A percentile compares a stretch with the other conserved stretches of the same genome.
Conservation (phyloP, 2,329 filamentous ascomycete species). For the Fusarium papillatum region DNA sequence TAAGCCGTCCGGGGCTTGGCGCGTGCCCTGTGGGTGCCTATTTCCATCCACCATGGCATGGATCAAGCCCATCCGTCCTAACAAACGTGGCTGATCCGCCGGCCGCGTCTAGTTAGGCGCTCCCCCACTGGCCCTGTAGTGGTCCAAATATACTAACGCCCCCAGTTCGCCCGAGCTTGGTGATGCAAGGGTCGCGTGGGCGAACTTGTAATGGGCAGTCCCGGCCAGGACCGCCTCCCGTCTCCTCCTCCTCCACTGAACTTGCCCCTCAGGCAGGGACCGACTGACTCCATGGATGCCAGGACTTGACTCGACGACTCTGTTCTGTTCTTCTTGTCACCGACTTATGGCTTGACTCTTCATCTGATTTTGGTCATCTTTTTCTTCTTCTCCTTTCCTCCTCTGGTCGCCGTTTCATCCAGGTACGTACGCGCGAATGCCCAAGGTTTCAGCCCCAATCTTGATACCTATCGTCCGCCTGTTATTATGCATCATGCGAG, state of each 20-base stretch:
- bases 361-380: constrained; percentile 9
- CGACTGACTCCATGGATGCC: constrained; percentile 19
- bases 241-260: constrained; percentile 24
- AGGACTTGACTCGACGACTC: constrained; percentile 18
- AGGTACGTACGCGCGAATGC: constrained; percentile 11
- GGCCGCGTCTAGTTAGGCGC: background rate
- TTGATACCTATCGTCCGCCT: constrained; percentile 16
- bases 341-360: background rate
- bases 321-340: background rate
- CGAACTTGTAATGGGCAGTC: constrained; percentile 11
- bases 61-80: background rate
- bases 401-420: background rate
- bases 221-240: background rate
- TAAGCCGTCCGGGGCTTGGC: constrained; percentile 27
- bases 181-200: constrained; percentile 40
- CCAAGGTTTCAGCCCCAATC: constrained; percentile 15
- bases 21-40: constrained; percentile 3
- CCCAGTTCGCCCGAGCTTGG: constrained; percentile 1
- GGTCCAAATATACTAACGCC: background rate
- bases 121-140: constrained; percentile 1
- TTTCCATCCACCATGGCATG: background rate
- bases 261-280: constrained; percentile 28
- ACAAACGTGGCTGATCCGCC: background rate
- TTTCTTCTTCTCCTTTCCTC: background rate
- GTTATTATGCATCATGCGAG: constrained; percentile 43